A percentile compares a stretch with the other conserved stretches of the same genome.
Conservation (phyloP, 257 asterid species). For the Eustoma russellianum region DNA sequence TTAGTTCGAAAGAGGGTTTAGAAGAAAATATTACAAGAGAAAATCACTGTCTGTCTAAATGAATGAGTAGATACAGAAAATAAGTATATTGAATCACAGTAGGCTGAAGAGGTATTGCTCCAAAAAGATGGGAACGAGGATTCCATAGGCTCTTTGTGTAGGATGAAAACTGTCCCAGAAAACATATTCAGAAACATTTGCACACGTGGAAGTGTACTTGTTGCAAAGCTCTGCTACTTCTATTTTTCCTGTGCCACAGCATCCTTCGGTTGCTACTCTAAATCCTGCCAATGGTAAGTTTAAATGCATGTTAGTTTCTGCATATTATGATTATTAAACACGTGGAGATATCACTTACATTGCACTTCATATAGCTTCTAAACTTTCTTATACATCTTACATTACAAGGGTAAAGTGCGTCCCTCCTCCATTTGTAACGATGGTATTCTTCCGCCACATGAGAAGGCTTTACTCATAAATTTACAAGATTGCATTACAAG, state of each 20-base stretch:
- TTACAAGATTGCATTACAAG: too few relatives aligned
- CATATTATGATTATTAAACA: too few relatives aligned
- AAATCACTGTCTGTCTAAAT: too few relatives aligned
- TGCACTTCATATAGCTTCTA: too few relatives aligned
- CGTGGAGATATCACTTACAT: too few relatives aligned
- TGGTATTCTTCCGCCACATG: too few relatives aligned
- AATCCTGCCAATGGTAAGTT: conserved; percentile 20
- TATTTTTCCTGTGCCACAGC: conserved; percentile 32
- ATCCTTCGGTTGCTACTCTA: conserved; percentile 27
- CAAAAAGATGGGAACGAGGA: conserved; percentile 6
- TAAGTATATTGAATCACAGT: conserved; percentile 4
- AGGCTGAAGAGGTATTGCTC: not conserved
- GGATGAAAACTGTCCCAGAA: conserved; percentile 45
- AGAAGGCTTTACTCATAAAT: too few relatives aligned
- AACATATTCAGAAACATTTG: conserved; percentile 17
- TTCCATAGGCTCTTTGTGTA: conserved; percentile 22
- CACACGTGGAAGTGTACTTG: conserved; percentile 18
- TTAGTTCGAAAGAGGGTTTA: not conserved
- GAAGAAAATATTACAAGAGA: too few relatives aligned
- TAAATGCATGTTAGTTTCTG: too few relatives aligned
- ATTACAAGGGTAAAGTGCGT: too few relatives aligned
- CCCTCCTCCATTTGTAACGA: too few relatives aligned
- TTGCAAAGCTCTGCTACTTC: conserved; percentile 26
- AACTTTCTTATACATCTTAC: too few relatives aligned
- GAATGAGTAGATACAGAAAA: not conserved